A percentile compares a stretch with the other conserved stretches of the same genome.
Evolutionary conservation across 2,329 filamentous ascomycete species (phyloP).

Genomic region (Alternaria dauci): DNA sequence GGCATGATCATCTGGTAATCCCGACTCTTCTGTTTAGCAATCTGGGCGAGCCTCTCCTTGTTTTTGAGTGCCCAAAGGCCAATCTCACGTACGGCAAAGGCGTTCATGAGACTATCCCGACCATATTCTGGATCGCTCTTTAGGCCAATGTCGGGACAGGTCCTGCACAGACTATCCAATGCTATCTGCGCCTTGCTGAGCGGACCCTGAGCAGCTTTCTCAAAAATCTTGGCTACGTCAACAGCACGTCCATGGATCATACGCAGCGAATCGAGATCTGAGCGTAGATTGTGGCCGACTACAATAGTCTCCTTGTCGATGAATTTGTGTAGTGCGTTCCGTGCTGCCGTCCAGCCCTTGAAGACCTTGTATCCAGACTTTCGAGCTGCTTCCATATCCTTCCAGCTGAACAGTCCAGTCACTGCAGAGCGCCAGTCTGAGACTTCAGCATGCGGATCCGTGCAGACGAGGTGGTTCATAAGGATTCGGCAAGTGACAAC

Average conservation of each 20-base stretch:
- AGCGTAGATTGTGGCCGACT: constrained; percentile 46
- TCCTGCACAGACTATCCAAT: constrained; percentile 41
- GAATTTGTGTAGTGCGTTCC: constrained; percentile 40
- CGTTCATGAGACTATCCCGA: constrained; percentile 61
- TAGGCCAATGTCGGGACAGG: constrained; percentile 24
- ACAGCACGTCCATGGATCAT: constrained; percentile 47
- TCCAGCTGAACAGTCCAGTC: constrained; percentile 37
- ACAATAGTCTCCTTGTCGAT: constrained; percentile 46
- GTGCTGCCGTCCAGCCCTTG: constrained; percentile 45
- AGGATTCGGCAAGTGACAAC: constrained; percentile 42
- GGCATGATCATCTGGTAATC: constrained; percentile 33
- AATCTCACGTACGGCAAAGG: constrained; percentile 60
- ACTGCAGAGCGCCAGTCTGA: constrained; percentile 34
- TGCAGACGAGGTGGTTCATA: constrained; percentile 44
- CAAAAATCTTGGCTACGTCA: constrained; percentile 42
- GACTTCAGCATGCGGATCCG: constrained; percentile 30
- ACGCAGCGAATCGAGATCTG: constrained; percentile 45
- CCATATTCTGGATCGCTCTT: constrained; percentile 38
- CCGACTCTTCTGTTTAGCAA: constrained; percentile 44
- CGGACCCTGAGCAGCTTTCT: constrained; percentile 46
- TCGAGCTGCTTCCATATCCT: constrained; percentile 38
- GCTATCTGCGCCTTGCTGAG: constrained; percentile 42
- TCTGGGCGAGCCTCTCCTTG: constrained; percentile 46
- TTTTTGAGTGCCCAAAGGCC: constrained; percentile 57
- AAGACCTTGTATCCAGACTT: constrained; percentile 42